These are phyloP conservation scores for Durio zibethinus DNA, from an alignment of 345 rosid species.

Conservation along the genomic window DNA sequence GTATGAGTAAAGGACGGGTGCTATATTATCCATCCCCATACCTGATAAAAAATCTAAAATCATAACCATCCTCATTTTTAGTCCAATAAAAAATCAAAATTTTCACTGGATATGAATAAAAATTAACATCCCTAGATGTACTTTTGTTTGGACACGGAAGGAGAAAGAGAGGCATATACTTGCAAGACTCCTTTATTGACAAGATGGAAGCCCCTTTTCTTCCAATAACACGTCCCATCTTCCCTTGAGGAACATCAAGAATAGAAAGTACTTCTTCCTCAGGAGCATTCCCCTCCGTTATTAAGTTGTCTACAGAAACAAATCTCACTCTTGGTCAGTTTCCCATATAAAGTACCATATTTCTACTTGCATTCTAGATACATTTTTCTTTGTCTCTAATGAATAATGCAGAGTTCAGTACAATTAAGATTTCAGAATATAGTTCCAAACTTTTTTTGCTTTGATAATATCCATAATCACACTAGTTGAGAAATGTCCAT, in stretches of 20 bases:
- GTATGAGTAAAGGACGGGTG: no score
- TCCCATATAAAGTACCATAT: background rate
- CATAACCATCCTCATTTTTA: no score
- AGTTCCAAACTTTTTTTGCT: background rate
- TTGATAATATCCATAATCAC: background rate
- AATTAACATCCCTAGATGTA: no score
- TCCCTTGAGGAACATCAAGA: constrained; percentile 80
- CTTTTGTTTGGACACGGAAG: background rate
- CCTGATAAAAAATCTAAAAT: no score
- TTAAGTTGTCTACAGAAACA: constrained; percentile 44
- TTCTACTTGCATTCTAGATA: background rate
- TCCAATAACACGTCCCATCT: constrained; percentile 92
- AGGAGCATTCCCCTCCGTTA: constrained; percentile 36
- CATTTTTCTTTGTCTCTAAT: background rate
- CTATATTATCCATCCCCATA: no score
- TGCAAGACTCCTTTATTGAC: constrained; percentile 82
- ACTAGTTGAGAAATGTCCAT: background rate
- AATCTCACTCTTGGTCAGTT: background rate
- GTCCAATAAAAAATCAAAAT: no score
- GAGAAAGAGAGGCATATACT: constrained; percentile 32
- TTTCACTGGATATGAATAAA: no score
- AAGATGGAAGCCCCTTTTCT: constrained; percentile 77
- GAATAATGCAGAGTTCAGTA: background rate
- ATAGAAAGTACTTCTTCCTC: constrained; percentile 85
- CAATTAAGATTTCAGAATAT: background rate